A percentile compares a stretch with the other conserved stretches of the same genome.
phyloP scores from a whole-genome alignment of 345 rosid genomes.

The Bruguiera parviflora region DNA sequence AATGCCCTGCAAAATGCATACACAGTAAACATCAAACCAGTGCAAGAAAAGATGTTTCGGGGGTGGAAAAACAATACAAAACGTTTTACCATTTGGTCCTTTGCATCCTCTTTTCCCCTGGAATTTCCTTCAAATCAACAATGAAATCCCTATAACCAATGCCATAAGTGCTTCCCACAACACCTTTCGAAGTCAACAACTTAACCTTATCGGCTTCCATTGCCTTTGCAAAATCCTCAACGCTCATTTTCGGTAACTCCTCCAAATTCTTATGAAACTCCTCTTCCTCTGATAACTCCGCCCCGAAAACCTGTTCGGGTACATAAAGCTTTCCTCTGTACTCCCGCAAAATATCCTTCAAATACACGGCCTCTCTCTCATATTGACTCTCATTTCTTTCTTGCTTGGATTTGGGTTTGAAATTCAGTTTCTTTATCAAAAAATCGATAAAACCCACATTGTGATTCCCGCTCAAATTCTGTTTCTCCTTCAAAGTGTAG shows the following conservation, averaged over 20 bases:
- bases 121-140: constrained; percentile 80
- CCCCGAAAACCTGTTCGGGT: constrained; percentile 79
- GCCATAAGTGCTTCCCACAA: constrained; percentile 21
- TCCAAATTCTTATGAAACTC: constrained; percentile 55
- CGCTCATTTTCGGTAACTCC: constrained; percentile 66
- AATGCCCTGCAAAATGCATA: constrained; percentile 52
- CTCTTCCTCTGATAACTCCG: constrained; percentile 68
- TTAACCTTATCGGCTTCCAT: constrained; percentile 60
- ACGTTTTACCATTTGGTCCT: constrained; percentile 70
- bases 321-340: constrained; percentile 84
- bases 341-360: constrained; percentile 76
- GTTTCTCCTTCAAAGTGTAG: constrained; percentile 57
- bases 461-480: constrained; percentile 37
- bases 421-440: constrained; percentile 41
- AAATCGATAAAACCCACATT: constrained; percentile 41
- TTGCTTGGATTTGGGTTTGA: constrained; percentile 29
- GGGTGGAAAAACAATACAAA: not conserved
- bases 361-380: constrained; percentile 46
- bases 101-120: constrained; percentile 78
- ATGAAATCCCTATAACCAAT: constrained; percentile 49
- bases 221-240: constrained; percentile 68
- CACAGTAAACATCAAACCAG: constrained; percentile 1
- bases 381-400: constrained; percentile 24
- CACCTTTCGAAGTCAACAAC: constrained; percentile 70
- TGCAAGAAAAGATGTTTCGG: constrained; percentile 7